These are phyloP conservation scores for Corchorus capsularis DNA, from an alignment of 345 rosid genomes.

Conservation along the genomic window DNA sequence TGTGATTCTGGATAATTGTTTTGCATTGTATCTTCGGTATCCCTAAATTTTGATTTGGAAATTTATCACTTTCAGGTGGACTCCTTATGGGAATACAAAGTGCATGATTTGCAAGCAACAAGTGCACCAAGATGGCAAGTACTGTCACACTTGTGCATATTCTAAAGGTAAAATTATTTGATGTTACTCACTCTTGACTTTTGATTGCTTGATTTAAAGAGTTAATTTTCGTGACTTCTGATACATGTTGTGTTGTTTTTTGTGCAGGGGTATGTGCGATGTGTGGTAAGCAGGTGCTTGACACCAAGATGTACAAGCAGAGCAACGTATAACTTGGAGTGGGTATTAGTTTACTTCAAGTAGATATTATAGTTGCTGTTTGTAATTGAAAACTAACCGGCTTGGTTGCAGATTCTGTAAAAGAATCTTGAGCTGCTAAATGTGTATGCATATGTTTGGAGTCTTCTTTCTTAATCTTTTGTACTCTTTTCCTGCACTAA, in stretches of 20 bases:
- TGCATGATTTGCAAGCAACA: conserved; percentile 99
- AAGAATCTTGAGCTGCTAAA: not conserved
- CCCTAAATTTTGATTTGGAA: not conserved
- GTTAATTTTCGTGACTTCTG: not conserved
- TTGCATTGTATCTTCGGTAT: not conserved
- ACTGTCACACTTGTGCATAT: conserved; percentile 98
- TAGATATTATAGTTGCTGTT: not conserved
- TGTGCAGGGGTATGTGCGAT: conserved; percentile 89
- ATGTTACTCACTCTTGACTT: not conserved
- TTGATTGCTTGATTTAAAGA: not conserved
- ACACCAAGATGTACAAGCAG: conserved; percentile 95
- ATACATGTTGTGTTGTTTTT: conserved; percentile 21
- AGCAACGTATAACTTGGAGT: conserved; percentile 64
- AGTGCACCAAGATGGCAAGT: conserved; percentile 94
- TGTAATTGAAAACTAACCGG: not conserved
- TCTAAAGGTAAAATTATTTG: conserved; percentile 61
- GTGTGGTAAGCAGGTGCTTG: conserved; percentile 99
- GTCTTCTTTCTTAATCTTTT: not conserved
- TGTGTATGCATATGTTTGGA: not conserved
- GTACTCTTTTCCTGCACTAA: not conserved
- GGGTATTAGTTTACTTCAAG: not conserved
- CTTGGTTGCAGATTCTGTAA: conserved; percentile 11
- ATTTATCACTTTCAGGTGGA: conserved; percentile 64
- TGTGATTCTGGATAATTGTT: too few species aligned
- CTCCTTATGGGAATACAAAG: conserved; percentile 83